A percentile compares a stretch with the other conserved stretches of the same genome.
phyloP scores from a whole-genome alignment of 2,329 filamentous ascomycete species.

The Parascedosporium putredinis region DNA sequence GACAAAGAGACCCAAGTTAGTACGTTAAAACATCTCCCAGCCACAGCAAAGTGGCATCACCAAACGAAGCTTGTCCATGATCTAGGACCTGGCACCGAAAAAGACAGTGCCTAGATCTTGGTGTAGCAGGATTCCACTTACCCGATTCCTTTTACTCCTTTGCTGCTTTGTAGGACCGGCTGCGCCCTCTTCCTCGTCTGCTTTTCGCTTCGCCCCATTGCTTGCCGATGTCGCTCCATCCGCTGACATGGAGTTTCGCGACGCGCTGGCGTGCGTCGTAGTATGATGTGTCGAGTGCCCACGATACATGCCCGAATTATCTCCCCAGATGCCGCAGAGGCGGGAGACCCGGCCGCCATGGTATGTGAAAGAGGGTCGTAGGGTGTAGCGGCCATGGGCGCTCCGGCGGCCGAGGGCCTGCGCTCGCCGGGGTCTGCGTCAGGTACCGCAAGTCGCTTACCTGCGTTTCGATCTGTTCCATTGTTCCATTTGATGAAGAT shows the following conservation, averaged over 20 bases:
- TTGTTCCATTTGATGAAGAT: conserved; percentile 19
- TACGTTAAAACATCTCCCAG: neutral
- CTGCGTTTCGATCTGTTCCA: conserved; percentile 46
- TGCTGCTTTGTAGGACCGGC: conserved; percentile 34
- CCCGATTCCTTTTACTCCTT: conserved; percentile 50
- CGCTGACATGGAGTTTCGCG: neutral
- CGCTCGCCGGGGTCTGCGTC: conserved; percentile 19
- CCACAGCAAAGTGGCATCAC: too few relatives aligned
- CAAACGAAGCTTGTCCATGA: neutral
- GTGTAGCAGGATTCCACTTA: conserved; percentile 24
- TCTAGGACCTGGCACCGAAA: too few relatives aligned
- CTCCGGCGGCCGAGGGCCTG: neutral
- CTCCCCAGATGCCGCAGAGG: neutral
- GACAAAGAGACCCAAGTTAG: too few relatives aligned
- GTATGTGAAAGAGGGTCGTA: neutral
- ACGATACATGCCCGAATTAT: neutral
- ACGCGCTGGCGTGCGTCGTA: conserved; percentile 6
- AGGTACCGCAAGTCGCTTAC: conserved; percentile 44
- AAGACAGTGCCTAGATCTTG: too few relatives aligned
- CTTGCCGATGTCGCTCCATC: neutral
- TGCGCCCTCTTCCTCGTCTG: conserved; percentile 24
- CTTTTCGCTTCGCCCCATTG: conserved; percentile 21
- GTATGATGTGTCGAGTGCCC: conserved; percentile 7
- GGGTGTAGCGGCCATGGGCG: neutral
- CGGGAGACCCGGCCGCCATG: conserved; percentile 1